Evolutionary conservation across 2,329 filamentous ascomycete species (phyloP).

Genomic region (Cladophialophora psammophila): DNA sequence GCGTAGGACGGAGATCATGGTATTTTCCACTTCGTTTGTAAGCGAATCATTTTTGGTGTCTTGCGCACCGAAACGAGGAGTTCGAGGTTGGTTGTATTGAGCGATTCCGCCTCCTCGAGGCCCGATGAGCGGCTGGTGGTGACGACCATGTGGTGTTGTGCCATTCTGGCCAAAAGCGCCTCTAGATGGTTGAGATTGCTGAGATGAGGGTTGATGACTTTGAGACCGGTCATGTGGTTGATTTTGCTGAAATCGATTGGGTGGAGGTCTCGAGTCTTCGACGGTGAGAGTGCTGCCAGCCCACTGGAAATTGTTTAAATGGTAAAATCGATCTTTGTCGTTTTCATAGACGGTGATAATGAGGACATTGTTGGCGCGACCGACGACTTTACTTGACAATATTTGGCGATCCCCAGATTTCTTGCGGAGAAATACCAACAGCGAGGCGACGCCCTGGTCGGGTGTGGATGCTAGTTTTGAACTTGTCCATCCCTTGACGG

Average conservation of each 20-base stretch:
- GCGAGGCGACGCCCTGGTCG: constrained; percentile 70
- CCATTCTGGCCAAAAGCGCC: constrained; percentile 25
- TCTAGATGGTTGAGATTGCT: constrained; percentile 25
- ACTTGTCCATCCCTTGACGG: constrained; percentile 67
- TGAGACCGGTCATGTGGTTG: constrained; percentile 8
- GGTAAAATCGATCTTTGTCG: constrained; percentile 51
- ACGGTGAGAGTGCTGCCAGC: constrained; percentile 68
- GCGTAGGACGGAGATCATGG: constrained; percentile 64
- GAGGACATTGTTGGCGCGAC: constrained; percentile 30
- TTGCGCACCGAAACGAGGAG: constrained; percentile 5
- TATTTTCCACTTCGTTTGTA: constrained; percentile 46
- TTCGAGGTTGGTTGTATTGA: constrained; percentile 19
- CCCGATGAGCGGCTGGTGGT: constrained; percentile 26
- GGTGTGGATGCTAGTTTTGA: constrained; percentile 73
- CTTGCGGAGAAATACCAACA: constrained; percentile 74
- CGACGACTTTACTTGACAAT: constrained; percentile 47
- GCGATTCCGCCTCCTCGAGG: constrained; percentile 21
- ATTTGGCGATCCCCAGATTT: constrained; percentile 66
- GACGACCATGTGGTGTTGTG: constrained; percentile 1
- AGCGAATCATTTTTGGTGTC: constrained; percentile 15
- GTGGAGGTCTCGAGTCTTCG: constrained; percentile 50
- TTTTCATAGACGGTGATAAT: constrained; percentile 36
- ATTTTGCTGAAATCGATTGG: constrained; percentile 21
- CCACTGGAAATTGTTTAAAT: constrained; percentile 73
- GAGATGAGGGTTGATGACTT: constrained; percentile 11